Evolutionary conservation across 305 asterid species (phyloP).

Genomic region (Ajuga reptans): DNA sequence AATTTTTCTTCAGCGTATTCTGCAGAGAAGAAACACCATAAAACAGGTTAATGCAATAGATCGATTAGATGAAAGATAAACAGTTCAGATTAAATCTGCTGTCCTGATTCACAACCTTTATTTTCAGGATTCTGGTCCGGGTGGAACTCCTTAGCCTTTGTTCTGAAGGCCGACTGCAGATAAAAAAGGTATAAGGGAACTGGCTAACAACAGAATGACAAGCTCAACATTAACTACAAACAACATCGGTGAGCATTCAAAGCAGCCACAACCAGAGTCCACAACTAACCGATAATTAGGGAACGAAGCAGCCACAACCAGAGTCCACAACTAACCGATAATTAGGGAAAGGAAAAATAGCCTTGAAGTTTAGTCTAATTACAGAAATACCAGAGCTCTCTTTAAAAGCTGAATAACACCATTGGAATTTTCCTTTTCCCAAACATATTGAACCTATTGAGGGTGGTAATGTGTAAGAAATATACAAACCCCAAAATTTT

Average conservation of each 20-base stretch:
- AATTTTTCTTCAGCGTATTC: constrained; percentile 76
- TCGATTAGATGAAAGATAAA: neutral
- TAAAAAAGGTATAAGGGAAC: neutral
- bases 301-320: neutral
- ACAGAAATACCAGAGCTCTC: too few species aligned
- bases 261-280: neutral
- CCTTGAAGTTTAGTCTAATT: too few species aligned
- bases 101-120: constrained; percentile 41
- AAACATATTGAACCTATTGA: too few species aligned
- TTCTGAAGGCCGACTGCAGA: constrained; percentile 80
- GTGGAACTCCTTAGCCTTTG: constrained; percentile 79
- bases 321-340: too few species aligned
- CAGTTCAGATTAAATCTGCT: neutral
- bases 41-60: neutral
- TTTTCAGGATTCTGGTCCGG: constrained; percentile 90
- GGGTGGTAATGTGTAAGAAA: too few species aligned
- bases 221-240: neutral
- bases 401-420: too few species aligned
- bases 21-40: constrained; percentile 22
- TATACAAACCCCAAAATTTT: too few species aligned
- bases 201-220: neutral
- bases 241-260: too few species aligned
- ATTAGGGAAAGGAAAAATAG: too few species aligned
- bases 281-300: too few species aligned
- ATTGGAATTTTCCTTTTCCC: too few species aligned